A percentile compares a stretch with the other conserved stretches of the same genome.
These are phyloP conservation scores for Castanea mollissima DNA, from an alignment of 306 rosid genomes.

Conservation along the genomic window DNA sequence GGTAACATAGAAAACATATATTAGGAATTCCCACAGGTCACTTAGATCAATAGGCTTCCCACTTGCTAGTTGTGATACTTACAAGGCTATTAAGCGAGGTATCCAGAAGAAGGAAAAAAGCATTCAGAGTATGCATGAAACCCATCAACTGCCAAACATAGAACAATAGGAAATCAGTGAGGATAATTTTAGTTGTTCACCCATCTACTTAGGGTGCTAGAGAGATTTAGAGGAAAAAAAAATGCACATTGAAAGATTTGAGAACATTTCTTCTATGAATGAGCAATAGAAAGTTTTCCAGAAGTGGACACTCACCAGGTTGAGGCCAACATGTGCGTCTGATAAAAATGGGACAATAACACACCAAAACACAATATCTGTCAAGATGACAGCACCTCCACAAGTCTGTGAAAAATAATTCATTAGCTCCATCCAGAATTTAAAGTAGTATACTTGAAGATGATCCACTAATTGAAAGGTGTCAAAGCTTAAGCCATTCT, in stretches of 20 bases:
- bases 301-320: conserved; percentile 45
- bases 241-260: not conserved
- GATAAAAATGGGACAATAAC: conserved; percentile 71
- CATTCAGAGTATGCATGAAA: conserved; percentile 70
- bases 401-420: conserved; percentile 52
- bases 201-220: not conserved
- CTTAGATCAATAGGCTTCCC: not conserved
- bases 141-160: conserved; percentile 64
- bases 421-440: conserved; percentile 18
- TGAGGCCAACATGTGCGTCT: conserved; percentile 50
- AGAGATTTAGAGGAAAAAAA: not conserved
- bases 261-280: not conserved
- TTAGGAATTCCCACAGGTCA: not conserved
- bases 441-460: not conserved
- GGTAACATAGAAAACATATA: no score
- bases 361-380: conserved; percentile 84
- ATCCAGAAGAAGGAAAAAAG: conserved; percentile 63
- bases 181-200: not conserved
- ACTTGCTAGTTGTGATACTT: conserved; percentile 28
- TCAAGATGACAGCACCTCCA: conserved; percentile 78
- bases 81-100: conserved; percentile 71
- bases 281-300: not conserved
- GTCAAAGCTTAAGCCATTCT: no score
- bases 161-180: not conserved
- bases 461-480: no score